Base-by-base conservation (phyloP, 768 basidiomycete species). In the Tricholoma sp. region DNA sequence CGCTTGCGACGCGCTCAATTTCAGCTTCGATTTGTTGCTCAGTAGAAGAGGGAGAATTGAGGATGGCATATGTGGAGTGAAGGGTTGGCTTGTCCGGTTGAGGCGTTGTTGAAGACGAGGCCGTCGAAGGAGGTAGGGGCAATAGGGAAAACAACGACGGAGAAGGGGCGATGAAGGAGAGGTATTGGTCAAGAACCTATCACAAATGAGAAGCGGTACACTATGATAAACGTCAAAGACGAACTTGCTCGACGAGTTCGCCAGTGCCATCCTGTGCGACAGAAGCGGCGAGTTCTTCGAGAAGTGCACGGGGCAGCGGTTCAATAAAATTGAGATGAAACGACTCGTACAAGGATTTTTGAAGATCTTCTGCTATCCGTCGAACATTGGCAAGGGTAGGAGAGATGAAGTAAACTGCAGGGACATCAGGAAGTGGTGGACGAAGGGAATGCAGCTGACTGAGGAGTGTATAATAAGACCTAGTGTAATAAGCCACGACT, bases 291-390 rank as follows among this genome's bases (percentile, higher is more conserved):
- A 99, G 81, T 69, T 98, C 96, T 71, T 99, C 97, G 6, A 99
- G 78, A 42, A 98, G 75, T 2, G 91, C 80, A 52, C 96, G 83
- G 7, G 94, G 85, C 4, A 99, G 76, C 2, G 95, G 90, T 58
- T 94, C 94, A 10, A 94, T 93, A 68, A 98, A 99, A 70, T 95
- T 96, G 60, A 99, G 77, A 69, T 98, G 89, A 68, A 89, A 94
- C 0, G 92, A 86, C 64, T 97, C 92, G 67, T 99, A 99, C 45
- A 98, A 79, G 28, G 80, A 78, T 66, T 93, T 91, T 68, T 86
- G 85, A 36, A 98, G 81, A 72, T 99, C 97, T 68, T 96, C 88
- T 13, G 93, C 89, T 78, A 99, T 96, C 58, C 96, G 82, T 57
- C 81, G 79, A 62, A 98, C 81, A 68, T 98, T 99, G 53, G 76